Percentiles rank a stretch among this genome's conserved stretches.
Evolutionary conservation across 1,139 yeast species (phyloP).

Genomic region (Candida tetrigidarum): DNA sequence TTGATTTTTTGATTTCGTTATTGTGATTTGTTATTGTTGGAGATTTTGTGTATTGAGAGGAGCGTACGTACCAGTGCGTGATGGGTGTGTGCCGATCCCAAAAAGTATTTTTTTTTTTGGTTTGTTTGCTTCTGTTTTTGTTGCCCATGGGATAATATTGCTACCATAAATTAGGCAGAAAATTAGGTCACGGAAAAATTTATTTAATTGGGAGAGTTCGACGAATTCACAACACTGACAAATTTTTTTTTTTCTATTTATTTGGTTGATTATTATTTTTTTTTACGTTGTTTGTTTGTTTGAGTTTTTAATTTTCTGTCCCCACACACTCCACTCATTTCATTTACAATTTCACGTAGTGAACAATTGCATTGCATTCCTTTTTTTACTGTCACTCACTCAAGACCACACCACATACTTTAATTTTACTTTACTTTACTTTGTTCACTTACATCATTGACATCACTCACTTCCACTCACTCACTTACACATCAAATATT

Average conservation of each 20-base stretch:
- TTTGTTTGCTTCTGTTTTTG: neutral
- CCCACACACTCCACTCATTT: neutral
- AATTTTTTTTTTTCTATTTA: neutral
- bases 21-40: too few relatives aligned
- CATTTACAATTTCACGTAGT: too few relatives aligned
- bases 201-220: conserved; percentile 3
- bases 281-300: neutral
- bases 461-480: neutral
- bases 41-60: too few relatives aligned
- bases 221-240: neutral
- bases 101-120: neutral
- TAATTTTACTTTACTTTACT: too few relatives aligned
- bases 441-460: too few relatives aligned
- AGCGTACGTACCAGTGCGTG: too few relatives aligned
- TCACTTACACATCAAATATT: neutral
- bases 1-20: too few relatives aligned
- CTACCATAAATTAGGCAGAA: neutral
- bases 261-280: neutral
- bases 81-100: too few relatives aligned
- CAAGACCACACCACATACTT: neutral
- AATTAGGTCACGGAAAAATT: conserved; percentile 5
- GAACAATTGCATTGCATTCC: too few relatives aligned
- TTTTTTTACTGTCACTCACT: too few relatives aligned
- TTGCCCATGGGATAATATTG: too few relatives aligned
- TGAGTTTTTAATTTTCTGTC: neutral